Evolutionary conservation across 225 moss, liverwort and hornwort species (phyloP).

Genomic region (Climacium dendroides): DNA sequence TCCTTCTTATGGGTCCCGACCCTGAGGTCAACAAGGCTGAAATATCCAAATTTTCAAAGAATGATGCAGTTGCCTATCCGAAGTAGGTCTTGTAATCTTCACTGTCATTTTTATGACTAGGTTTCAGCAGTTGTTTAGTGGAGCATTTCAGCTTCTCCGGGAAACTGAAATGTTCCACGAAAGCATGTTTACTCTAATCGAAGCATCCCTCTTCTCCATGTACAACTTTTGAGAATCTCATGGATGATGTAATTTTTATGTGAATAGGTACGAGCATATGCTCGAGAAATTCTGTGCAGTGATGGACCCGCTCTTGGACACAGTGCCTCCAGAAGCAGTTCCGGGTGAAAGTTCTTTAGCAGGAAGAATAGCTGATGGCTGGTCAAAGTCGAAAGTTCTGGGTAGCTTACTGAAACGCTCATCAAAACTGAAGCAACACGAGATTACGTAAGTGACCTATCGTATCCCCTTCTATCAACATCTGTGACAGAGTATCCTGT

Average conservation of each 20-base stretch:
- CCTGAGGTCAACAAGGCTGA: conserved; percentile 49
- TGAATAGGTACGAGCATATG: conserved; percentile 66
- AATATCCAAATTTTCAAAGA: conserved; percentile 75
- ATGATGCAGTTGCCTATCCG: conserved; percentile 66
- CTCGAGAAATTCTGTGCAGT: conserved; percentile 65
- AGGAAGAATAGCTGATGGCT: conserved; percentile 32
- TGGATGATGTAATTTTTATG: not conserved
- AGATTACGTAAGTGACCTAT: conserved; percentile 38
- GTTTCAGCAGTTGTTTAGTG: not conserved
- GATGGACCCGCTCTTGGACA: conserved; percentile 75
- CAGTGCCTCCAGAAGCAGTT: conserved; percentile 63
- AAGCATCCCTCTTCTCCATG: not conserved
- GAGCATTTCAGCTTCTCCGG: not conserved
- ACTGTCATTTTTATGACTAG: not conserved
- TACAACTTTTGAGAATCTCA: not conserved
- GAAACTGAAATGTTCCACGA: too few species aligned
- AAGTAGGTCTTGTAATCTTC: conserved; percentile 25
- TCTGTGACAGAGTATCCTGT: not conserved
- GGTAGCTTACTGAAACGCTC: conserved; percentile 51
- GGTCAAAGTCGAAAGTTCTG: conserved; percentile 48
- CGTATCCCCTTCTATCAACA: not conserved
- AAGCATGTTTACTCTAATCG: not conserved
- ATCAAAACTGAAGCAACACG: conserved; percentile 51
- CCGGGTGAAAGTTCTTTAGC: conserved; percentile 12
- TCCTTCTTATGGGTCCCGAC: conserved; percentile 77